Base-by-base conservation (phyloP, 805 yeast genomes). In the Candida railenensis region DNA sequence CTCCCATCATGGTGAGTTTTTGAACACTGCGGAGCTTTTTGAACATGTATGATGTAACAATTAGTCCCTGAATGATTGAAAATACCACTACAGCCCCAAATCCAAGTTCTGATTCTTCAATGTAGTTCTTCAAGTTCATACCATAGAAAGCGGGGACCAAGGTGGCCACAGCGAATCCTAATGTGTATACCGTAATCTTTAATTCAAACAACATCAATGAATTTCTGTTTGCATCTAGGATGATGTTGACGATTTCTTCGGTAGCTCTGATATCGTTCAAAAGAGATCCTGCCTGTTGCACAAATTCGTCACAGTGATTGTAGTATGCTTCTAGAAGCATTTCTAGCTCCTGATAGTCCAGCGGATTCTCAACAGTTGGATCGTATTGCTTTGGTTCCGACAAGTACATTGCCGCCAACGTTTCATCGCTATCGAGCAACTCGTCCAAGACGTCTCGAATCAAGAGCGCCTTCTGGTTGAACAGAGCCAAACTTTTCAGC, bases 301-400 rank as follows among this genome's bases (percentile, higher is more conserved):
- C 97, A 54, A 87, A 83, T 67, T 91, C 97, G 59, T 91, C 97
- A 60, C 92, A 85, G 56, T 90, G 97, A 48, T 87, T 85, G 65
- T 88, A 90, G 66, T 91, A 91, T 0, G 96, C 81, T 59, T 91
- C 97, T 18, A 91, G 62, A 42, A 91, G 72, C 84, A 90, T 85
- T 63, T 91, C 97, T 18, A 89, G 76, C 55, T 91, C 96, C 7
- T 85, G 87, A 51, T 74, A 77, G 22, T 45, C 48, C 8, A 60
- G 50, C 32, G 18, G 58, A 39, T 30, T 57, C 16, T 42, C 45
- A n/a, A 42, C 39, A 11, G 39, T 19, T 11, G 45, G 37, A 34
- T 58, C 53, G 39, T 53, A 57, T 21, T 44, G 44, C 41, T 57
- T 57, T 4, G 63, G 56, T 11, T 75, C 81, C 0, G 85, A 79